phyloP scores from a whole-genome alignment of 1,284 basidiomycete species.

The Ganoderma boninense region DNA sequence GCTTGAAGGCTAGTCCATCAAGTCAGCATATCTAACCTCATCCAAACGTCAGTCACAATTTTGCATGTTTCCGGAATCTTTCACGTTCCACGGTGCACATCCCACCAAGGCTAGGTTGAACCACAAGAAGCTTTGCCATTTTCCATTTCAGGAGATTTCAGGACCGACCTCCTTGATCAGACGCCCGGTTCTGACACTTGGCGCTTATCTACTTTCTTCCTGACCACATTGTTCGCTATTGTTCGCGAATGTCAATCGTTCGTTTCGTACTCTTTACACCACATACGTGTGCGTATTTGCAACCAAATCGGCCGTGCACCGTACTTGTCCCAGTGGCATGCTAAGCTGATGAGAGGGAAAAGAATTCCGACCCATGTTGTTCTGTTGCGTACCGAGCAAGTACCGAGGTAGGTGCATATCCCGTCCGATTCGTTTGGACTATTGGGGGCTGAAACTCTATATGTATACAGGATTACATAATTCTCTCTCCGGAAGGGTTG shows the following conservation, averaged over 20 bases:
- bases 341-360: not conserved
- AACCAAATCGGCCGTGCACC: not conserved
- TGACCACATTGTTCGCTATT: not conserved
- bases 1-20: too few relatives aligned
- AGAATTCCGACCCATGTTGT: not conserved
- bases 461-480: not conserved
- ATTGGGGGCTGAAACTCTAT: not conserved
- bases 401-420: not conserved
- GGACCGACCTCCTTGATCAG: not conserved
- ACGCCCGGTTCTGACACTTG: not conserved
- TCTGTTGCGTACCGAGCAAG: too few relatives aligned
- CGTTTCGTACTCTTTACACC: not conserved
- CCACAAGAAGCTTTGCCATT: not conserved
- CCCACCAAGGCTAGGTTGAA: not conserved
- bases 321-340: not conserved
- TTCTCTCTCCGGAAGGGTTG: not conserved
- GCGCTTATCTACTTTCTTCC: not conserved
- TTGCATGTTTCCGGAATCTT: not conserved
- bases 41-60: too few relatives aligned
- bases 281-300: not conserved
- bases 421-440: not conserved
- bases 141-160: not conserved
- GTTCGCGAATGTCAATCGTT: not conserved
- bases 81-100: not conserved
- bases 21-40: too few relatives aligned